Percentiles rank a stretch among this genome's conserved stretches.
These are phyloP conservation scores for Graphiopsis chlorocephala DNA, from an alignment of 2,329 filamentous ascomycete genomes.

Conservation along the genomic window DNA sequence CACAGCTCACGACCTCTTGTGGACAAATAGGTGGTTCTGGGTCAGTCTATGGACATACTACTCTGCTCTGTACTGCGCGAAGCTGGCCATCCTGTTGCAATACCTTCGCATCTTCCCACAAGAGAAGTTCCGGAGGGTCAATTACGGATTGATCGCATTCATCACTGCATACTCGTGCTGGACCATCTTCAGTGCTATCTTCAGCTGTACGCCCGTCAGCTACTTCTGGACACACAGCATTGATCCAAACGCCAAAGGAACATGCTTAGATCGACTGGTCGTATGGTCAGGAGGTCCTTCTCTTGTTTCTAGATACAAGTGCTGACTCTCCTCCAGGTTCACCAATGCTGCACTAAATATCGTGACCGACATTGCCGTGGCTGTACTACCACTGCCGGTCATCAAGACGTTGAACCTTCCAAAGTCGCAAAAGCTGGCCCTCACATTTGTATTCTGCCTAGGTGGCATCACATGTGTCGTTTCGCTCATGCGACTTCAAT, in stretches of 20 bases:
- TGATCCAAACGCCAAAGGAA: constrained; percentile 13
- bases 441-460: constrained; percentile 36
- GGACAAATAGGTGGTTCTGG: constrained; percentile 21
- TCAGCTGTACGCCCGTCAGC: constrained; percentile 32
- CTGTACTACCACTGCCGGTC: constrained; percentile 34
- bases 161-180: constrained; percentile 30
- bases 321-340: constrained; percentile 20
- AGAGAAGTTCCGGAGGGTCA: constrained; percentile 17
- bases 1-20: constrained; percentile 5
- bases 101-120: constrained; percentile 25
- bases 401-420: constrained; percentile 31
- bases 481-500: constrained; percentile 28
- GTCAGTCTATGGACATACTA: constrained; percentile 20
- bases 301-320: neutral
- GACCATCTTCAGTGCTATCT: constrained; percentile 31
- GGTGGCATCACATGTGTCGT: constrained; percentile 31
- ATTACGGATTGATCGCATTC: constrained; percentile 27
- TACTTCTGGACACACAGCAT: constrained; percentile 29
- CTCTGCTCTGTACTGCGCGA: constrained; percentile 19
- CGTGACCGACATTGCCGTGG: constrained; percentile 33
- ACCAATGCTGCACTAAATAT: constrained; percentile 35
- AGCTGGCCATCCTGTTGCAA: constrained; percentile 24
- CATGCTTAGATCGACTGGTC: constrained; percentile 29
- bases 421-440: constrained; percentile 28
- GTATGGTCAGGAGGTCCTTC: constrained; percentile 26